These are phyloP conservation scores for Lyophyllum decastes DNA, from an alignment of 768 basidiomycete species.

Conservation along the genomic window DNA sequence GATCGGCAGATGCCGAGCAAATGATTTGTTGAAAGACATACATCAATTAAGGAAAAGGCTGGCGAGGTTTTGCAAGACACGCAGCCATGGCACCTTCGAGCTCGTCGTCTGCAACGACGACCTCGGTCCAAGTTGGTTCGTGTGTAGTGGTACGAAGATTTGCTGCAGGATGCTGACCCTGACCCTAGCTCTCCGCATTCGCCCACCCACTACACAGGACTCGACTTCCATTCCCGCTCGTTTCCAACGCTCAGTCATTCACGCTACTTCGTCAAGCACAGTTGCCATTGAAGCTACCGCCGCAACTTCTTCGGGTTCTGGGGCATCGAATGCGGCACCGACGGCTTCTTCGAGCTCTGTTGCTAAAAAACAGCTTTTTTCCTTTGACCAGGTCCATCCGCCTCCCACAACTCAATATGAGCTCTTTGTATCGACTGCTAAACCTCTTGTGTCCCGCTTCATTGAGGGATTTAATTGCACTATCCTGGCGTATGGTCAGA, in stretches of 20 bases:
- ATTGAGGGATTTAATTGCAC: constrained; percentile 97
- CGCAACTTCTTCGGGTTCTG: constrained; percentile 48
- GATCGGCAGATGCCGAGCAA: constrained; percentile 37
- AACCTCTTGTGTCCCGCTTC: constrained; percentile 85
- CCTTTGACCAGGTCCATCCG: constrained; percentile 92
- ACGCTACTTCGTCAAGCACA: constrained; percentile 70
- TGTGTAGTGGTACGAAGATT: constrained; percentile 19
- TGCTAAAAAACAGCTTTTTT: constrained; percentile 82
- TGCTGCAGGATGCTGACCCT: constrained; percentile 17
- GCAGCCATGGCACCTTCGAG: constrained; percentile 73
- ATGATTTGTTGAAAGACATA: constrained; percentile 30
- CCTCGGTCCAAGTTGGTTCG: constrained; percentile 94
- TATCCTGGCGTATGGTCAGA: constrained; percentile 97
- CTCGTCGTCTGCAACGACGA: constrained; percentile 71
- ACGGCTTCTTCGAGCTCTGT: constrained; percentile 44
- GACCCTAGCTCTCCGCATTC: constrained; percentile 77
- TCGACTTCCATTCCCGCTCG: constrained; percentile 85
- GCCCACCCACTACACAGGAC: constrained; percentile 86
- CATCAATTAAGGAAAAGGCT: constrained; percentile 13
- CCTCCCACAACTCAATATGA: constrained; percentile 85
- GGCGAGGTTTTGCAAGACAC: constrained; percentile 31
- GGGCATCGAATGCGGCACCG: constrained; percentile 49
- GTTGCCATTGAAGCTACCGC: constrained; percentile 81
- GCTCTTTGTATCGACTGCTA: constrained; percentile 83
- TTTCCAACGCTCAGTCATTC: constrained; percentile 90